These are phyloP conservation scores for Hygrocybe coccinea DNA, from an alignment of 768 basidiomycete species.

Conservation along the genomic window DNA sequence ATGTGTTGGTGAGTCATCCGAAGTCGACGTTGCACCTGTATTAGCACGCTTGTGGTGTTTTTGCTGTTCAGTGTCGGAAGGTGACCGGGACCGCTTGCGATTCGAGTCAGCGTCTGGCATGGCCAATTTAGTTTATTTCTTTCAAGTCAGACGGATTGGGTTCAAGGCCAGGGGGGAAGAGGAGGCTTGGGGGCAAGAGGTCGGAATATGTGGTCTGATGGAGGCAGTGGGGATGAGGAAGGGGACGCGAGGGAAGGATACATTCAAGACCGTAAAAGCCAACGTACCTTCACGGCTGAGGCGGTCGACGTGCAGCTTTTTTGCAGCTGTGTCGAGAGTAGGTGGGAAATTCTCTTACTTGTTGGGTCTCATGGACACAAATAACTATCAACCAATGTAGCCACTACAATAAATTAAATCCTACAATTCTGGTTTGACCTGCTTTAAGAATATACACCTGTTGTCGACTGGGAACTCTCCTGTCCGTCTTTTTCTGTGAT, in stretches of 20 bases:
- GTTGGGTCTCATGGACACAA: too few relatives aligned
- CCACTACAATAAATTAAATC: too few relatives aligned
- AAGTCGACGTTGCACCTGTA: constrained; percentile 59
- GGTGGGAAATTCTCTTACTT: too few relatives aligned
- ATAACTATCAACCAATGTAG: too few relatives aligned
- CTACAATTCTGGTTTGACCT: too few relatives aligned
- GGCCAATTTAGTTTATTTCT: constrained; percentile 46
- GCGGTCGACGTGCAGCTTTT: too few relatives aligned
- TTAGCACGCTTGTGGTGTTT: constrained; percentile 82
- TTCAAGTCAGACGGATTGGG: constrained; percentile 12
- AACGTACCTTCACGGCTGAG: neutral
- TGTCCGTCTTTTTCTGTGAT: too few relatives aligned
- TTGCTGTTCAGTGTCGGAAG: constrained; percentile 73
- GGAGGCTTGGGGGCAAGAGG: constrained; percentile 23
- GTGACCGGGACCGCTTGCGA: constrained; percentile 84
- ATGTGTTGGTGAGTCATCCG: constrained; percentile 55
- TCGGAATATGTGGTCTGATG: constrained; percentile 39
- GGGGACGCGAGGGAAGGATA: constrained; percentile 45
- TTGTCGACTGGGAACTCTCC: constrained; percentile 42
- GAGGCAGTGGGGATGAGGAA: constrained; percentile 51
- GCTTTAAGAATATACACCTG: constrained; percentile 43
- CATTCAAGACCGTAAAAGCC: neutral
- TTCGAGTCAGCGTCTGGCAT: constrained; percentile 84
- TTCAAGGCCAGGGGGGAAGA: constrained; percentile 38
- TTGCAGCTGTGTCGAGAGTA: too few relatives aligned